Conservation (phyloP, 176 grass and related monocot species). For the Paspalum notatum region DNA sequence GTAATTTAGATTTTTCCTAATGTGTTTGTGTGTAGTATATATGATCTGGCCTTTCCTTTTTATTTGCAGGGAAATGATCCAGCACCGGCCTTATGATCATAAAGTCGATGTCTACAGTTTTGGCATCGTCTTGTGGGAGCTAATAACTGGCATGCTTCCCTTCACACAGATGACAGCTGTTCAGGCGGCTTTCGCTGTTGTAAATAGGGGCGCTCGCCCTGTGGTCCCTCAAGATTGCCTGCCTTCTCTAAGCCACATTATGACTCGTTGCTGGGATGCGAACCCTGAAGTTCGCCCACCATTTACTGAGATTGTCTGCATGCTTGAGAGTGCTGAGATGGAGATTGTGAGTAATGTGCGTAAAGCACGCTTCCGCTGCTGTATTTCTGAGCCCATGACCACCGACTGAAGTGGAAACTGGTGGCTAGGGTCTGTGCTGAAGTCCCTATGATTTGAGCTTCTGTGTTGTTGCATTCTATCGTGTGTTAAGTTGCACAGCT, state of each 20-base stretch:
- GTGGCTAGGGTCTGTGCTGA: constrained; percentile 23
- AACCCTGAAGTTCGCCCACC: constrained; percentile 87
- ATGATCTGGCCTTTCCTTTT: constrained; percentile 13
- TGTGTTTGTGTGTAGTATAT: neutral
- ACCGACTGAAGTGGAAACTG: constrained; percentile 63
- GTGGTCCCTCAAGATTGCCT: constrained; percentile 84
- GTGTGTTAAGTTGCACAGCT: constrained; percentile 50
- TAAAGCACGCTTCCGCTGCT: constrained; percentile 91
- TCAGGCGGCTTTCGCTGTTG: constrained; percentile 97
- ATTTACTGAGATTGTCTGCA: constrained; percentile 85
- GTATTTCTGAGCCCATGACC: constrained; percentile 90
- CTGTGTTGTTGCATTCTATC: constrained; percentile 45
- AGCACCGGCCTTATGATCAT: constrained; percentile 94
- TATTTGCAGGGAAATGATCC: constrained; percentile 93
- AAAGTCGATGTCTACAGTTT: constrained; percentile 99
- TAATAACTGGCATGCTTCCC: constrained; percentile 94
- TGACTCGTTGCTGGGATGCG: constrained; percentile 94
- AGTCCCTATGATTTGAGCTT: constrained; percentile 40
- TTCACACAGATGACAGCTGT: constrained; percentile 95
- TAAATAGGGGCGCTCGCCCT: constrained; percentile 85
- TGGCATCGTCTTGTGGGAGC: constrained; percentile 95
- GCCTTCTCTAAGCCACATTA: constrained; percentile 77
- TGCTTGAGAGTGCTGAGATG: constrained; percentile 86
- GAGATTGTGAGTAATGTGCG: constrained; percentile 84
- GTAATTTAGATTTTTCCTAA: constrained; percentile 24